Evolutionary conservation across 805 yeast genomes (phyloP).

Genomic region (Vanderwaltozyma tropicalis): DNA sequence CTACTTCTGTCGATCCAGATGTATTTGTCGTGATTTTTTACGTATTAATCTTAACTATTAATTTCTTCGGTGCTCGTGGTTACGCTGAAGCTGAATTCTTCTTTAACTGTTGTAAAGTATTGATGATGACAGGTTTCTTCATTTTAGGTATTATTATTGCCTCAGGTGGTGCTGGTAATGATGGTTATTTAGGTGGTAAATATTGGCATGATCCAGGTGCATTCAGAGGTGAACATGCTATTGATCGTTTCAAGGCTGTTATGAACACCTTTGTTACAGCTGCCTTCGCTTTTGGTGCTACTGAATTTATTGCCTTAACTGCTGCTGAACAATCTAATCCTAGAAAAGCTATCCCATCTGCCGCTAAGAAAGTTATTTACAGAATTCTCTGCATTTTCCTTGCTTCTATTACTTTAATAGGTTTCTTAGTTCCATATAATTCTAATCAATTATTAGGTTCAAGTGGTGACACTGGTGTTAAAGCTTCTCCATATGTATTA

Average conservation of each 20-base stretch:
- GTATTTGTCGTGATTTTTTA: constrained; percentile 51
- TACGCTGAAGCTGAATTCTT: constrained; percentile 63
- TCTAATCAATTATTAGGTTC: constrained; percentile 41
- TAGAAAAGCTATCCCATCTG: constrained; percentile 49
- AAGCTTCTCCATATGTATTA: constrained; percentile 67
- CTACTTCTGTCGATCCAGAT: constrained; percentile 38
- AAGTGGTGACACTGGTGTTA: constrained; percentile 37
- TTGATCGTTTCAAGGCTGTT: constrained; percentile 49
- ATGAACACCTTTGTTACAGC: constrained; percentile 56
- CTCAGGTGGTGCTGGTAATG: constrained; percentile 47
- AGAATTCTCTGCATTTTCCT: constrained; percentile 51
- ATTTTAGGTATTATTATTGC: constrained; percentile 46
- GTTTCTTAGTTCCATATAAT: constrained; percentile 51
- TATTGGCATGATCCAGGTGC: constrained; percentile 59
- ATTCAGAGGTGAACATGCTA: constrained; percentile 34
- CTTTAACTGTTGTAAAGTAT: constrained; percentile 46
- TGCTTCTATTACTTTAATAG: constrained; percentile 41
- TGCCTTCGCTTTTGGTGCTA: constrained; percentile 57
- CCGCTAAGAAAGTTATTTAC: constrained; percentile 63
- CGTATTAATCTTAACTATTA: constrained; percentile 38
- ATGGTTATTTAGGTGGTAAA: constrained; percentile 44
- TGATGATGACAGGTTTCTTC: constrained; percentile 50
- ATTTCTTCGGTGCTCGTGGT: constrained; percentile 46
- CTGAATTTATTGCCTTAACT: constrained; percentile 55
- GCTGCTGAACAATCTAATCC: constrained; percentile 67